Base-by-base conservation (phyloP, 2,329 filamentous ascomycete genomes). In the Biscogniauxia sp. region DNA sequence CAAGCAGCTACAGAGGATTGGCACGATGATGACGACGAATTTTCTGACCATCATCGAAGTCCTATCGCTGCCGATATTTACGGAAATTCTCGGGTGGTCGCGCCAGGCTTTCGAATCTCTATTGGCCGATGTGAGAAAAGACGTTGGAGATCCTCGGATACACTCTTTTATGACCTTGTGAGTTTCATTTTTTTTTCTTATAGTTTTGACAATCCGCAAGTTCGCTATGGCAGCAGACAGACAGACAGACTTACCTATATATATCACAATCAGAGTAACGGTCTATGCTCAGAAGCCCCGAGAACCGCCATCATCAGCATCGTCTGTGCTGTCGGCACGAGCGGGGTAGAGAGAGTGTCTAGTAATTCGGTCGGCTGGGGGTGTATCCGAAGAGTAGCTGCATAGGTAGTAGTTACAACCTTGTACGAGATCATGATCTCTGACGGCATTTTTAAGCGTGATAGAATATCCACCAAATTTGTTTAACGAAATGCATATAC, bases 141-240 rank as follows among this genome's bases (percentile, higher is more conserved):
- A 71, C 32, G 52, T 68, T 37, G 60, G 57, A 26, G 64, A 72
- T 53, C 62, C 65, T 49, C 58, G 55, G 17, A 65, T 69, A 19
- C 69, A 71, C 37, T 65, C 66, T 20, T 72, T 66, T 59, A 68
- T 70, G 66, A 72, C 66, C 6, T 61, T 72, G 70, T 71, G 59
- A 55, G 64, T 41, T 53, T 32, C 23, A 23, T 2, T 23, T 5
- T 23, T 23, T 5, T 23, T 28, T 28, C 9, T 28, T 28, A 28
- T 5, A 32, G 9, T 9, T 9, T 7, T 32, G 9, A 8, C 7
- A 13, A 32, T 2, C 9, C 28, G 4, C 9, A 2, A 8, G 26
- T 15, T 23, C 17, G 19, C n/a, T 11, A 20, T 13, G 13, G n/a
- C 13, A 20, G 25, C 23, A 23, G 23, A 23, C 23, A 28, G 26